Conservation (phyloP, 2,329 filamentous ascomycete species). For the Grosmannia clavigera region DNA sequence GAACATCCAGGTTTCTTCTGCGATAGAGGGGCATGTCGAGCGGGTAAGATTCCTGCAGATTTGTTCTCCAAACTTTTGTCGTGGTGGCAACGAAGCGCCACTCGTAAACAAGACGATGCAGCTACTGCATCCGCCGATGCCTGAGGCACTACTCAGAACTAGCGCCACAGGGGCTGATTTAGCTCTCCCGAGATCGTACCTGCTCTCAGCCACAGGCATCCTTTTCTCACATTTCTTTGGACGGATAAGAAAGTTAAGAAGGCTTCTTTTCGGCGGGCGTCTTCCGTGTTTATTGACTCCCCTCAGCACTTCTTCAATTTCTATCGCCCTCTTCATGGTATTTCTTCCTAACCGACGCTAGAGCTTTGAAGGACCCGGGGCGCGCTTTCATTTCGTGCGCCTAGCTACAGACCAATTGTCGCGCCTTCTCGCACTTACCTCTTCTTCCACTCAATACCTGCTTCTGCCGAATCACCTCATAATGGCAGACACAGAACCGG, state of each 20-base stretch:
- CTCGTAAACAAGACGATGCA: background rate
- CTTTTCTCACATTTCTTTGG: background rate
- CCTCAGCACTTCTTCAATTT: no score
- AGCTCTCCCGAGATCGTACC: background rate
- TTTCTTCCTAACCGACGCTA: no score
- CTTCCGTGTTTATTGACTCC: no score
- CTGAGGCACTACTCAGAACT: background rate
- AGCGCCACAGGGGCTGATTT: background rate
- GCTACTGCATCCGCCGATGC: background rate
- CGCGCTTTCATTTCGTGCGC: no score
- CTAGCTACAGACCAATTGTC: background rate
- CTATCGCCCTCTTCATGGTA: no score
- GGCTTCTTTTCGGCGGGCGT: no score
- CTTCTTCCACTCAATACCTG: no score
- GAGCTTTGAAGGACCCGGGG: no score
- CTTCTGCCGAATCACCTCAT: background rate
- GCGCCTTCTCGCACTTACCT: background rate
- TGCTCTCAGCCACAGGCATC: background rate
- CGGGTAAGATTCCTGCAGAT: background rate
- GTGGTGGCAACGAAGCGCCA: background rate
- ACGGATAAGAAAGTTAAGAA: no score
- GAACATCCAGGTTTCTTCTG: background rate
- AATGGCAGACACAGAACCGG: constrained; percentile 7
- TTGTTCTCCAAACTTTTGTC: constrained; percentile 22
- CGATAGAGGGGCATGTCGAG: background rate